Conservation (phyloP, 2,329 filamentous ascomycete species). For the Hymenoscyphus infarciens region DNA sequence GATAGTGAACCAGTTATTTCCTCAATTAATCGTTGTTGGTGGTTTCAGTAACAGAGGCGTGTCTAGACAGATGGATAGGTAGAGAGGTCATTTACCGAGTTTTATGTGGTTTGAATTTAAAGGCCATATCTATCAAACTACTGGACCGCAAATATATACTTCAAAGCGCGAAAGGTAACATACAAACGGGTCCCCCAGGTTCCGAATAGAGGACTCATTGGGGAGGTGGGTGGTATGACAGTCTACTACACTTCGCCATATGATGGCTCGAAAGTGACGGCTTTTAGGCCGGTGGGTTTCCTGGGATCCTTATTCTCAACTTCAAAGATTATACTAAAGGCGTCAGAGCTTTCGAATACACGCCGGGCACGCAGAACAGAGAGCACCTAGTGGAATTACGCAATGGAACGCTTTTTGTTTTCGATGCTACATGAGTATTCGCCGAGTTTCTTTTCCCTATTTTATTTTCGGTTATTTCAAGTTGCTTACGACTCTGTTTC, state of each 20-base stretch:
- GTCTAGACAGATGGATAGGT: too few species aligned
- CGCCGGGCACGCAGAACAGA: slow-evolving; percentile 8
- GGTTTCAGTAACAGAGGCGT: too few species aligned
- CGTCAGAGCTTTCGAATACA: slow-evolving; percentile 14
- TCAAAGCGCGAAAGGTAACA: slow-evolving; percentile 31
- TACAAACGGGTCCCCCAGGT: slow-evolving; percentile 33
- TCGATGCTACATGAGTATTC: too few species aligned
- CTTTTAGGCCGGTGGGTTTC: slow-evolving; percentile 35
- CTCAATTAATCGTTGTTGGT: too few species aligned
- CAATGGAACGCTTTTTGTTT: slow-evolving; percentile 17
- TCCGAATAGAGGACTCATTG: slow-evolving; percentile 35
- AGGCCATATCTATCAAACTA: slow-evolving; percentile 36
- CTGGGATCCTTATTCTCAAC: not conserved
- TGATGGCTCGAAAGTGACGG: slow-evolving; percentile 37
- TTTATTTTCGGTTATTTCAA: too few species aligned
- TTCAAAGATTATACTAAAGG: not conserved
- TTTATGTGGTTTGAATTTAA: too few species aligned
- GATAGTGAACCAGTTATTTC: too few species aligned
- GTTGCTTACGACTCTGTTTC: too few species aligned
- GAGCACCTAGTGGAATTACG: slow-evolving; percentile 8
- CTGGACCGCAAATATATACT: slow-evolving; percentile 34
- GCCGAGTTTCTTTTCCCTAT: too few species aligned
- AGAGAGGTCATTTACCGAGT: too few species aligned
- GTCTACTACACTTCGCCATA: slow-evolving; percentile 38
- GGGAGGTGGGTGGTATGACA: slow-evolving; percentile 37